Conservation (phyloP, 139 green algal genomes). For the Tetradesmus lagerheimii region DNA sequence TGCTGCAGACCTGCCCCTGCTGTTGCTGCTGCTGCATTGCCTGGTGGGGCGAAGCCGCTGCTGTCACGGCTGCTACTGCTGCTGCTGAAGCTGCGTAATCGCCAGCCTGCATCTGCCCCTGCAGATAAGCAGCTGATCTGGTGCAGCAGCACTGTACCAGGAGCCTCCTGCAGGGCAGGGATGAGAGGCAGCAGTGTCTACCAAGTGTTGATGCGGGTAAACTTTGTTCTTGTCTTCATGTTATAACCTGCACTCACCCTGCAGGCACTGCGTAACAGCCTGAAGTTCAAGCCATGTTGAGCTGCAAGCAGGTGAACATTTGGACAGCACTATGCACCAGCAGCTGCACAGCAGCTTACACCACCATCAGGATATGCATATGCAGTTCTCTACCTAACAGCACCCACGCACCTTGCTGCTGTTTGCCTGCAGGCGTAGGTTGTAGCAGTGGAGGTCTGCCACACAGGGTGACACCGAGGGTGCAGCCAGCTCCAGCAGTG, state of each 20-base stretch:
- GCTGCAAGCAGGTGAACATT: no score
- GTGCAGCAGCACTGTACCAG: background rate
- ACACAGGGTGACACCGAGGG: slow-evolving; percentile 50
- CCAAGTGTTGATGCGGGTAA: no score
- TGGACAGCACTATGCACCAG: no score
- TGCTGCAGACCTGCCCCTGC: background rate
- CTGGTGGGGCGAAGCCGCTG: background rate
- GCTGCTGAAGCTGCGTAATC: background rate
- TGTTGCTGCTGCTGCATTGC: background rate
- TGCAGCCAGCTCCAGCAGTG: slow-evolving; percentile 51
- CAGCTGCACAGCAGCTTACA: no score
- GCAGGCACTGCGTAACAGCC: no score
- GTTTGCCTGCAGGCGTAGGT: slow-evolving; percentile 48
- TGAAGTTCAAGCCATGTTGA: no score
- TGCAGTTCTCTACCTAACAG: no score
- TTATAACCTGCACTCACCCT: no score
- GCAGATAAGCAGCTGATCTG: slow-evolving; percentile 26
- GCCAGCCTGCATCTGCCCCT: slow-evolving; percentile 39
- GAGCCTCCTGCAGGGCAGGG: background rate
- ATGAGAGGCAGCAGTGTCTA: no score
- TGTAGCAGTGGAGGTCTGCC: slow-evolving; percentile 32
- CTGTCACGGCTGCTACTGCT: slow-evolving; percentile 20
- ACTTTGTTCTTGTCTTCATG: no score
- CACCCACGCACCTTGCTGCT: slow-evolving; percentile 48
- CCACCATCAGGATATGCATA: no score